Conservation (phyloP, 208 protist genomes). For the Leishmania gerbilli region DNA sequence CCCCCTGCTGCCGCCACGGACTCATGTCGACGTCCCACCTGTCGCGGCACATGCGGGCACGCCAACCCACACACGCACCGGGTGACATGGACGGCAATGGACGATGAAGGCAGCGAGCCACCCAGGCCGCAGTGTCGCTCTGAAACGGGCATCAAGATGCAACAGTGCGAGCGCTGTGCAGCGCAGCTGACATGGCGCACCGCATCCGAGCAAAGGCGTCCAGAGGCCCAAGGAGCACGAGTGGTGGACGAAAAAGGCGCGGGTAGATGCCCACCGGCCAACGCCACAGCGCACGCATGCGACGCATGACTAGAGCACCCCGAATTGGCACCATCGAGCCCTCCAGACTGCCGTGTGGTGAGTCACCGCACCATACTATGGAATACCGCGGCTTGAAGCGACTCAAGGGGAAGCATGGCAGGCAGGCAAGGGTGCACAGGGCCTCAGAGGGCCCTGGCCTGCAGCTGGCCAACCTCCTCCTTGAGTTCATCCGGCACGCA, state of each 20-base stretch:
- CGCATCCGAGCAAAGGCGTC: not conserved
- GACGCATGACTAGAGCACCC: not conserved
- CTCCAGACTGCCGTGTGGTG: not conserved
- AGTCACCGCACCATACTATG: not conserved
- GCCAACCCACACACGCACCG: not conserved
- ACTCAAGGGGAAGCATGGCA: not conserved
- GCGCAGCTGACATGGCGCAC: not conserved
- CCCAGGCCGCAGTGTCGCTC: not conserved
- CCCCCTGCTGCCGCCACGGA: not conserved
- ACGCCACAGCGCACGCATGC: not conserved
- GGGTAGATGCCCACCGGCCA: not conserved
- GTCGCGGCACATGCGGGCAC: not conserved
- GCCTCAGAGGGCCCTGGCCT: not conserved
- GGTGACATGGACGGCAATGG: not conserved
- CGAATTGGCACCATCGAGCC: not conserved
- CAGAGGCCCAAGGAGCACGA: not conserved
- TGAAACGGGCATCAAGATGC: not conserved
- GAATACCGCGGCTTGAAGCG: not conserved
- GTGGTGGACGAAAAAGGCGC: not conserved
- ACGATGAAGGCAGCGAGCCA: not conserved
- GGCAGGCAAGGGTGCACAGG: not conserved
- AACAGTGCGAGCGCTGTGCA: not conserved
- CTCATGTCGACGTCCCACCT: not conserved
- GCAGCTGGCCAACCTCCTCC: not conserved
- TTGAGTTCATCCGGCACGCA: not conserved